Percentiles rank a stretch among this genome's conserved stretches.
phyloP scores from a whole-genome alignment of 1,139 yeast genomes.

The Wickerhamomyces sp. region DNA sequence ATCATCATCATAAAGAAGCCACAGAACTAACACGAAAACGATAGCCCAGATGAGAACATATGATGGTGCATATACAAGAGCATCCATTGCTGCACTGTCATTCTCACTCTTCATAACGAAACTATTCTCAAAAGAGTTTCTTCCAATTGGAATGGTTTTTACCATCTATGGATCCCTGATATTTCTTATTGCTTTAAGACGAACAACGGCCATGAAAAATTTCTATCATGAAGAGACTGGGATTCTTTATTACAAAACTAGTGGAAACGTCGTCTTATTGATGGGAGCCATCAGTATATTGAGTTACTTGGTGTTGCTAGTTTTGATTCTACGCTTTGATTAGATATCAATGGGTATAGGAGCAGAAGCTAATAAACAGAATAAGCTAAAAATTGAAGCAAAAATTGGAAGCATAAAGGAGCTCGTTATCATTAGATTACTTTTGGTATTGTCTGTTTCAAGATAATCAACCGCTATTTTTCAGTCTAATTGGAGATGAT shows the following conservation, averaged over 20 bases:
- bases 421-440: background rate
- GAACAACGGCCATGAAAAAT: slow-evolving; percentile 12
- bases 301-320: slow-evolving; percentile 13
- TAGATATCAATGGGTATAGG: too few relatives aligned
- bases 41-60: slow-evolving; percentile 24
- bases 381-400: background rate
- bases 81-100: slow-evolving; percentile 18
- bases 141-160: slow-evolving; percentile 20
- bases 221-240: slow-evolving; percentile 12
- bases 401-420: background rate
- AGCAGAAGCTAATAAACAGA: background rate
- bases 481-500: background rate
- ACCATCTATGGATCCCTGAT: slow-evolving; percentile 19
- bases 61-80: slow-evolving; percentile 23
- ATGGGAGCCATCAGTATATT: slow-evolving; percentile 13
- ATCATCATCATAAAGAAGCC: background rate
- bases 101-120: slow-evolving; percentile 21
- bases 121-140: slow-evolving; percentile 17
- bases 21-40: background rate
- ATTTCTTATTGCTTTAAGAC: slow-evolving; percentile 12
- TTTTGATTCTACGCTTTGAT: slow-evolving; percentile 14
- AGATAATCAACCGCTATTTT: background rate
- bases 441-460: background rate
- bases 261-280: slow-evolving; percentile 19
- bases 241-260: slow-evolving; percentile 17